Conservation (phyloP, 2,329 filamentous ascomycete species). For the Amesomyces nigricolor region DNA sequence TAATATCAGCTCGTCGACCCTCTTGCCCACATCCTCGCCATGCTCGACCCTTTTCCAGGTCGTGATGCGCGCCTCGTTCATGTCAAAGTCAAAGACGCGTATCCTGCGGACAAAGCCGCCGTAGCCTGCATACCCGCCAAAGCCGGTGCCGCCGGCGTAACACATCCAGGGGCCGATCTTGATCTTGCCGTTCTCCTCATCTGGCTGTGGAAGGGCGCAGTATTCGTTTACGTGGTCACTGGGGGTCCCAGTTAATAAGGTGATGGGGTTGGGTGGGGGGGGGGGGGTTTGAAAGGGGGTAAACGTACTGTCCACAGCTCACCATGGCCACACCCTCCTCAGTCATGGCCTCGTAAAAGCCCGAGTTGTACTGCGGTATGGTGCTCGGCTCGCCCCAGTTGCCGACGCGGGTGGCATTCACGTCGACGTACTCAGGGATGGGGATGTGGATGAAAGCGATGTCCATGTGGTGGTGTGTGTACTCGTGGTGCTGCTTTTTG, state of each 20-base stretch:
- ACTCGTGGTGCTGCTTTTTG: slow-evolving; percentile 73
- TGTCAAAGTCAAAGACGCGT: slow-evolving; percentile 87
- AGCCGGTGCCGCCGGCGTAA: slow-evolving; percentile 85
- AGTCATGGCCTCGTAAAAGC: slow-evolving; percentile 85
- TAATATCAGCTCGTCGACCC: slow-evolving; percentile 59
- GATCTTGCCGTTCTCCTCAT: slow-evolving; percentile 32
- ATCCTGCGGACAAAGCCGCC: slow-evolving; percentile 77
- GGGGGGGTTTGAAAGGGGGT: not conserved
- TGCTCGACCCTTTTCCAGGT: slow-evolving; percentile 89
- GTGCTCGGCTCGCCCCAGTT: slow-evolving; percentile 78
- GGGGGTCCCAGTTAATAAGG: not conserved
- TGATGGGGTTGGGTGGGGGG: too few species aligned
- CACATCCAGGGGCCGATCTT: slow-evolving; percentile 90
- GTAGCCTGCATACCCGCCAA: slow-evolving; percentile 93
- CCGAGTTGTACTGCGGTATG: slow-evolving; percentile 81
- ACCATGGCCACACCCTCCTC: slow-evolving; percentile 82
- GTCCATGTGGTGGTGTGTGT: slow-evolving; percentile 89
- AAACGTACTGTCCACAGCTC: slow-evolving; percentile 76
- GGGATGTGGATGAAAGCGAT: slow-evolving; percentile 98
- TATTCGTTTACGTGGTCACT: slow-evolving; percentile 97
- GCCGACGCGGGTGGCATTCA: slow-evolving; percentile 57
- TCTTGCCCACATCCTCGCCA: slow-evolving; percentile 57
- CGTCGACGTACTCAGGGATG: slow-evolving; percentile 74
- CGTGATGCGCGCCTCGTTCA: slow-evolving; percentile 78
- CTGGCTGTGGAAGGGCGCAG: slow-evolving; percentile 63